Evolutionary conservation across 306 rosid species (phyloP), one percentile per base, ranked within the genome.

Genomic region (Trifolium repens): DNA sequence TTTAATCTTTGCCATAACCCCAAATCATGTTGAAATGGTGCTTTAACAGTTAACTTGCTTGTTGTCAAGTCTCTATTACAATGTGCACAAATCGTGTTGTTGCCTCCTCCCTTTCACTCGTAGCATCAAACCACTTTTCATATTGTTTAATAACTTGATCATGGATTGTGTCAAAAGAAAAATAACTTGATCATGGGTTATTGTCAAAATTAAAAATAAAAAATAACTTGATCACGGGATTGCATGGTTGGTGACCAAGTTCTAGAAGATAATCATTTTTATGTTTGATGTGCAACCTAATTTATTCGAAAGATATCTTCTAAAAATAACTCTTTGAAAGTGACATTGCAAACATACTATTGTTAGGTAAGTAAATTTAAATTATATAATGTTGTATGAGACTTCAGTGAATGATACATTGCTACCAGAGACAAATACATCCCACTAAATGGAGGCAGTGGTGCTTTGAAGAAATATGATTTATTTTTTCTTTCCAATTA

Each of bases 391-490:
- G 7, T 35, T 35, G 8, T 37, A 37, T 10, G 2, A 1, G 19
- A 70, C 39, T 3, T 27, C 61, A 27, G 3, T 27, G 35, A 32
- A 32, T 32, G 69, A 62, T 76, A 42, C 73, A 81, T 81, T 77
- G 75, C 69, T 52, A 67, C 30, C 66, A 43, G 69, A 57, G 63
- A 73, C 75, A 79, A 79, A 85, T 72, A 64, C 80, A 61, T 62
- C 77, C 60, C 60, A 73, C 71, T 84, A 43, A 49, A 65, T 32
- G 44, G 59, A 64, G 46, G 43, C 59, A 75, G 59, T 67, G 61
- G 71, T 71, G 74, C 78, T 71, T 19, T n/a, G 66, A 75, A 70
- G 65, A 74, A 63, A 54, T 66, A 71, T 58, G 70, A 63, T 63
- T 58, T 78, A 35, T 73, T 73, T 78, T 49, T 35, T 69, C 64